These are phyloP conservation scores for Verticillium nonalfalfae DNA, from an alignment of 2,329 filamentous ascomycete species.

Conservation along the genomic window DNA sequence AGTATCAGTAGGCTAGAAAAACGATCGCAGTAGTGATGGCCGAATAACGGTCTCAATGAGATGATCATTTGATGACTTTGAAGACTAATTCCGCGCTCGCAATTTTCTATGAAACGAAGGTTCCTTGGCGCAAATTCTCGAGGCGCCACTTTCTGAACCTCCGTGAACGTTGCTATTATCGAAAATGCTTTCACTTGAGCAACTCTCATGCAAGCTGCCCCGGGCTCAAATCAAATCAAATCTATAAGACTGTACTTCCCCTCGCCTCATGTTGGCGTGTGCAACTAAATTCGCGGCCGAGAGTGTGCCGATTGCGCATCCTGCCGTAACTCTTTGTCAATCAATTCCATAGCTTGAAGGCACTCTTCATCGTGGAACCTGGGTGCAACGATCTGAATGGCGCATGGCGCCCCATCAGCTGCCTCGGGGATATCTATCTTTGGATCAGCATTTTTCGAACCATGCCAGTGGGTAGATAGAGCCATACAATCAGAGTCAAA, in stretches of 20 bases:
- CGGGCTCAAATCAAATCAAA: too few species aligned
- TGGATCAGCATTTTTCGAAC: neutral
- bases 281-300: neutral
- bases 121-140: too few species aligned
- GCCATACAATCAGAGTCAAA: slow-evolving; percentile 26
- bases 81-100: too few species aligned
- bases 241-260: too few species aligned
- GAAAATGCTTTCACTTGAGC: too few species aligned
- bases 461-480: neutral
- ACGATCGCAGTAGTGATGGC: neutral
- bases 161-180: too few species aligned
- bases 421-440: slow-evolving; percentile 26
- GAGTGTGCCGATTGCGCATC: neutral
- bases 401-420: slow-evolving; percentile 34
- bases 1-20: neutral
- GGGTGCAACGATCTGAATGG: slow-evolving; percentile 38
- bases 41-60: neutral
- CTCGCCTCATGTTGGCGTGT: too few species aligned
- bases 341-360: slow-evolving; percentile 20
- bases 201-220: too few species aligned
- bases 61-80: neutral
- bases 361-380: slow-evolving; percentile 42
- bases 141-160: too few species aligned
- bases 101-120: too few species aligned
- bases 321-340: slow-evolving; percentile 14